A percentile compares a stretch with the other conserved stretches of the same genome.
These are phyloP conservation scores for Corrigiola litoralis DNA, from an alignment of 179 eudicot genomes.

Conservation along the genomic window DNA sequence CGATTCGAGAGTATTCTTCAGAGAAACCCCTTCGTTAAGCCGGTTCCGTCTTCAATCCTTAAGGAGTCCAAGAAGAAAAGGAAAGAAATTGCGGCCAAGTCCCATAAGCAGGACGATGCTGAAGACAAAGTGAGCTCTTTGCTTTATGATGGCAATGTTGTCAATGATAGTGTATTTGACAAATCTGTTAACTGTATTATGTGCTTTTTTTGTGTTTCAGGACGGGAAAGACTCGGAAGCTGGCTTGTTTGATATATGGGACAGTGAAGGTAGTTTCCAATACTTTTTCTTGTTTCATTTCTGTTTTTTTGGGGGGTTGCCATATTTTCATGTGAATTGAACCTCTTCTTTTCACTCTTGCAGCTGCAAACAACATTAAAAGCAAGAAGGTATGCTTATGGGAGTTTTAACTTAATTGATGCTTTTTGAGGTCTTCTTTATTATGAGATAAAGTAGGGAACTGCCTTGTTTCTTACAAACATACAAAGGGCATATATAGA, in stretches of 20 bases:
- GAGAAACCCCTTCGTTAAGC: constrained; percentile 66
- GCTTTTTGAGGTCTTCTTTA: not conserved
- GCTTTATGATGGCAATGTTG: not conserved
- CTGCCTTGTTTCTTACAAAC: no score
- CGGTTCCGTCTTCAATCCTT: constrained; percentile 51
- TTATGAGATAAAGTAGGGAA: no score
- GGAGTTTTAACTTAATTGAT: not conserved
- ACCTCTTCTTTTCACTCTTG: constrained; percentile 13
- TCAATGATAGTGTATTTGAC: not conserved
- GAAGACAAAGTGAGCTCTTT: constrained; percentile 26
- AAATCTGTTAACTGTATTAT: not conserved
- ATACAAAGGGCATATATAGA: no score
- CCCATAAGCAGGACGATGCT: constrained; percentile 11
- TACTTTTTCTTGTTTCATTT: not conserved
- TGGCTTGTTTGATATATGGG: constrained; percentile 68
- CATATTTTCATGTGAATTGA: not conserved
- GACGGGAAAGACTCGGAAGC: constrained; percentile 36
- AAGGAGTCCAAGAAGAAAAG: constrained; percentile 48
- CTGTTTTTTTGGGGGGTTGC: not conserved
- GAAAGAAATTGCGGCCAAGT: constrained; percentile 24
- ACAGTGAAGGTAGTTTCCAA: constrained; percentile 32
- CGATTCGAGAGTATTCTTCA: constrained; percentile 63
- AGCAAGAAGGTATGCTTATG: constrained; percentile 47
- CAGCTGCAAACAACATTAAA: constrained; percentile 41
- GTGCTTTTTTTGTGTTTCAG: constrained; percentile 27